These are phyloP conservation scores for Aureobasidium sp. DNA, from an alignment of 2,329 filamentous ascomycete genomes.

Conservation along the genomic window DNA sequence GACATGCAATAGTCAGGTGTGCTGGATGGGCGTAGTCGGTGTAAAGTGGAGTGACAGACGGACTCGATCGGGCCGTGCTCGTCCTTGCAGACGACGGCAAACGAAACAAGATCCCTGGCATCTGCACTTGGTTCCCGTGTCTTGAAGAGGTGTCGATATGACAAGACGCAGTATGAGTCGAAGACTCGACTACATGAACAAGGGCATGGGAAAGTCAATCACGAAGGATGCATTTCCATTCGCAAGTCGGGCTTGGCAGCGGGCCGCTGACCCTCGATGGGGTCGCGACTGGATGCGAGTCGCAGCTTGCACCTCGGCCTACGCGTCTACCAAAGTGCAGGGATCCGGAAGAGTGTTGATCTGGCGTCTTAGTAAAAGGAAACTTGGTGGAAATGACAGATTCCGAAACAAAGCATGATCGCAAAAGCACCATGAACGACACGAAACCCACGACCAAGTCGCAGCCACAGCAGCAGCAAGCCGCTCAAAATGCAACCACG, in stretches of 20 bases:
- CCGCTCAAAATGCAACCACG: not conserved
- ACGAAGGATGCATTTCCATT: not conserved
- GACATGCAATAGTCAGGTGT: not conserved
- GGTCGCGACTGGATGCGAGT: not conserved
- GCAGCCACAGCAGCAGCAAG: not conserved
- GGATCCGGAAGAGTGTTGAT: not conserved
- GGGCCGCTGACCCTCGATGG: not conserved
- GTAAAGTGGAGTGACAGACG: conserved; percentile 12
- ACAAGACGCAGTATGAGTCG: no score
- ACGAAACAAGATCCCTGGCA: not conserved
- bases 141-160: no score
- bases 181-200: no score
- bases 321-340: not conserved
- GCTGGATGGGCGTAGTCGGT: not conserved
- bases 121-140: no score
- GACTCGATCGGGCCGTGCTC: conserved; percentile 7
- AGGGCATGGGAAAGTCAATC: no score
- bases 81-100: conserved; percentile 1
- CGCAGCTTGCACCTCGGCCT: not conserved
- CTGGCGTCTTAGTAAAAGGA: not conserved
- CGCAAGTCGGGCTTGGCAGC: not conserved
- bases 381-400: not conserved
- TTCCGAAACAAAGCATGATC: not conserved
- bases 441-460: not conserved
- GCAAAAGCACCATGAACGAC: not conserved